Percentiles rank a stretch among this genome's conserved stretches.
These are phyloP conservation scores for Penicillium taxi DNA, from an alignment of 495 filamentous ascomycete species.

Conservation along the genomic window DNA sequence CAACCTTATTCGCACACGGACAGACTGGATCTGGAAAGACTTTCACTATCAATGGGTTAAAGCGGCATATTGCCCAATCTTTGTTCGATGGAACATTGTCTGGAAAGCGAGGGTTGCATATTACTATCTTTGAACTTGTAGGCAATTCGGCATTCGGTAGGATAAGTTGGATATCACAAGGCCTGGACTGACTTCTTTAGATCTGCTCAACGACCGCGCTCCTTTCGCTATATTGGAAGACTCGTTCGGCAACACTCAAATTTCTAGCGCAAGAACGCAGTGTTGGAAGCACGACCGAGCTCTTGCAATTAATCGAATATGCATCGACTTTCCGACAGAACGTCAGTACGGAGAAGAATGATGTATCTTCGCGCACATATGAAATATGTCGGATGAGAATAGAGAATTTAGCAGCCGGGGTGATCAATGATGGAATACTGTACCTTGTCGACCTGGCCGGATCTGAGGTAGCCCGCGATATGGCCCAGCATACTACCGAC, in stretches of 20 bases:
- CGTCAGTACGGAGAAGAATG: conserved; percentile 31
- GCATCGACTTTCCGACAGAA: conserved; percentile 18
- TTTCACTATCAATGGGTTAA: conserved; percentile 26
- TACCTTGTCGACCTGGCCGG: conserved; percentile 44
- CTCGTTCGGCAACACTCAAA: conserved; percentile 22
- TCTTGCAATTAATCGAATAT: conserved; percentile 17
- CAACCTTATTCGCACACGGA: conserved; percentile 39
- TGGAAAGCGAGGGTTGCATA: conserved; percentile 18
- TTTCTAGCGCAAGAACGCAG: conserved; percentile 17
- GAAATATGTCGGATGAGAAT: conserved; percentile 41
- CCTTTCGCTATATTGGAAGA: conserved; percentile 22
- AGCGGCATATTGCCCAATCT: conserved; percentile 17
- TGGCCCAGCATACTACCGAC: conserved; percentile 17
- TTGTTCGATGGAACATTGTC: conserved; percentile 18
- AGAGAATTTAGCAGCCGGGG: conserved; percentile 17
- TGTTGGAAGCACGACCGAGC: conserved; percentile 8
- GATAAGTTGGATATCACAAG: not conserved
- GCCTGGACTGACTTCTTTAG: not conserved
- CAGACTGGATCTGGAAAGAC: conserved; percentile 45
- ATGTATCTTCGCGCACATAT: conserved; percentile 40
- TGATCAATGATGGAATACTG: conserved; percentile 27
- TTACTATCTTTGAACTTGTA: conserved; percentile 25
- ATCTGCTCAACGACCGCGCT: conserved; percentile 19
- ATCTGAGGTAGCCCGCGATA: conserved; percentile 30
- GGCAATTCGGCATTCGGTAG: conserved; percentile 23